Base-by-base conservation (phyloP, 306 rosid genomes). In the Vicia sativa region DNA sequence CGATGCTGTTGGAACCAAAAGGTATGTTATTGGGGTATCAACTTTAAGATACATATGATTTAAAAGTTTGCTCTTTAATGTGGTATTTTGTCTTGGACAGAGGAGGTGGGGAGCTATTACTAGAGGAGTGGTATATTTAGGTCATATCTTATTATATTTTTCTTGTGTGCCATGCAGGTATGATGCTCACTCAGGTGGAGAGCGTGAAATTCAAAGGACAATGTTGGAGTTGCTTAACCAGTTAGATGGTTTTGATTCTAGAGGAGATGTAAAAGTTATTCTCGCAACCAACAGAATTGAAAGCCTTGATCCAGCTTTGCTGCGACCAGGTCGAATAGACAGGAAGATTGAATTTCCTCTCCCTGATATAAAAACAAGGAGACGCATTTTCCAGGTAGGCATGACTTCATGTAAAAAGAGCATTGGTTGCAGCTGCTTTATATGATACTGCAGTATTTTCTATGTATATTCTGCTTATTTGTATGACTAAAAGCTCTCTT, bases 161-260 rank as follows among this genome's bases (percentile, higher is more conserved):
- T 39, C 54, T 34, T 66, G 28, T 62, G 59, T 67, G 43, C 34
- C 37, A 16, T 75, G 54, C 73, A 93, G 99, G 82, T 93, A 93
- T 42, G 99, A 93, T 74, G 99, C 99, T 28, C 96, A 93, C 75
- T 93, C 99, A 1, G 99, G 99, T 55, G 99, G 99, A 71, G 99
- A 93, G 64, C 95, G 99, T 38, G 99, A 95, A 79, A 95, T 90
- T 61, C 97, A 95, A 67, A 85, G 99, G 77, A 95, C 96, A 44
- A 91, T 95, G 97, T 82, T 88, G 85, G 97, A 95, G 76, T 74
- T 95, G 64, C 78, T 95, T 75, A 95, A 90, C 79, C 97, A 90
- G 81, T 79, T 95, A 53, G 99, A 95, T 73, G 99, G 99, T 62
- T 91, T 95, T 71, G 97, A 95, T 83, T 90, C 97, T 7, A 88